Evolutionary conservation across 192 early-diverging fungal genomes (phyloP).

Genomic region (Entophlyctis helioformis): DNA sequence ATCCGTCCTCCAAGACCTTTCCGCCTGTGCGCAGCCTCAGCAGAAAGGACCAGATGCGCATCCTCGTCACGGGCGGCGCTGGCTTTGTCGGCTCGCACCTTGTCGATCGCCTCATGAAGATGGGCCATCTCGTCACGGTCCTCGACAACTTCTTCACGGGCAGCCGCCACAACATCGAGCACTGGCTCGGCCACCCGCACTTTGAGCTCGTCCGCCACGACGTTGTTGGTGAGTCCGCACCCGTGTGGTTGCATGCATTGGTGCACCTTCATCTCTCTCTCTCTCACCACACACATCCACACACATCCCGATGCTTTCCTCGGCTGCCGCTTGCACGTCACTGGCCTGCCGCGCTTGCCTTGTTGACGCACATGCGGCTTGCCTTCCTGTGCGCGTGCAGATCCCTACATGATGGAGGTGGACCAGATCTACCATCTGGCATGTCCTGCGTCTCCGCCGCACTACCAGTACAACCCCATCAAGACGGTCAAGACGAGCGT

Average conservation of each 20-base stretch:
- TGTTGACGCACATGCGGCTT: background rate
- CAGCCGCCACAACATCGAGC: constrained; percentile 59
- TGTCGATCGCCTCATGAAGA: constrained; percentile 66
- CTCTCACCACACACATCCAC: too few species aligned
- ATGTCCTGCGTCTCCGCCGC: constrained; percentile 74
- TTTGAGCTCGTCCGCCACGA: constrained; percentile 74
- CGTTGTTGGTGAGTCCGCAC: constrained; percentile 39
- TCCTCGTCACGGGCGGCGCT: constrained; percentile 77
- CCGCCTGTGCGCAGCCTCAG: constrained; percentile 47
- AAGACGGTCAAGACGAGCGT: constrained; percentile 76
- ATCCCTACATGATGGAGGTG: constrained; percentile 72
- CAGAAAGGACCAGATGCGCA: constrained; percentile 45
- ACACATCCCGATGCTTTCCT: too few species aligned
- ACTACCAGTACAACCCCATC: constrained; percentile 79
- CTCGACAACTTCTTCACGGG: constrained; percentile 80
- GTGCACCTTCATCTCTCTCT: too few species aligned
- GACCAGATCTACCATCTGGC: constrained; percentile 82
- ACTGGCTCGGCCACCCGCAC: constrained; percentile 73
- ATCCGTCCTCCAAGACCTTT: constrained; percentile 14
- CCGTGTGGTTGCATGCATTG: too few species aligned
- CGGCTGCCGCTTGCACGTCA: too few species aligned
- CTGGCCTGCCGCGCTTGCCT: background rate
- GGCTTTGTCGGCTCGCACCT: constrained; percentile 80
- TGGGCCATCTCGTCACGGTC: constrained; percentile 71
- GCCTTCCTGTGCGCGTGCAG: constrained; percentile 9